phyloP scores from a whole-genome alignment of 148 eudicot species.

The Rhododendron vialii region DNA sequence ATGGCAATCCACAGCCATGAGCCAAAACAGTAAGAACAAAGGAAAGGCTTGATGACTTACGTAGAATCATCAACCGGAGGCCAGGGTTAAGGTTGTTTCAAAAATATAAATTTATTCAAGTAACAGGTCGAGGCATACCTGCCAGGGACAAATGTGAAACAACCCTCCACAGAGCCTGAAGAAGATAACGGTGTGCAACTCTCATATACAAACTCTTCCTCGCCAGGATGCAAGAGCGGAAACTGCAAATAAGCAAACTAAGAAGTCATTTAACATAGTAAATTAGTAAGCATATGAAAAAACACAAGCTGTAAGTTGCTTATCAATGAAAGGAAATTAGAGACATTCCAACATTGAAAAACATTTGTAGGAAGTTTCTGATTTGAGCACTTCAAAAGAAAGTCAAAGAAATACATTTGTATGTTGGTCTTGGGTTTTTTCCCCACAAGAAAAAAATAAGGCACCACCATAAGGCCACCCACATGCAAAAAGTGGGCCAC shows the following conservation, averaged over 20 bases:
- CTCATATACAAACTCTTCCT: conserved; percentile 79
- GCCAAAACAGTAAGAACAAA: neutral
- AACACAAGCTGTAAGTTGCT: neutral
- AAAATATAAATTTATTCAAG: neutral
- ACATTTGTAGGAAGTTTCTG: no score
- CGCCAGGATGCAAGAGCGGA: conserved; percentile 68
- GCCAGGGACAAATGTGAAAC: conserved; percentile 82
- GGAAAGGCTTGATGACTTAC: neutral
- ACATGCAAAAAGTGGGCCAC: neutral
- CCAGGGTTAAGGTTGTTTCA: neutral
- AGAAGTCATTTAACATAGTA: neutral
- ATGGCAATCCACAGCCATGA: neutral
- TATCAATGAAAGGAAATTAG: neutral
- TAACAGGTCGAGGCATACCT: conserved; percentile 36
- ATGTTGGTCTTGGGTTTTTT: neutral
- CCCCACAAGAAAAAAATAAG: neutral
- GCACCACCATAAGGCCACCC: neutral
- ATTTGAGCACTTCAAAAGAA: neutral
- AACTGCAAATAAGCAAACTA: conserved; percentile 41
- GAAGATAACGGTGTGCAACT: conserved; percentile 46
- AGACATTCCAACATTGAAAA: neutral
- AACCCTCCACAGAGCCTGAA: conserved; percentile 82
- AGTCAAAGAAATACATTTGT: neutral
- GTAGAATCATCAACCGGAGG: neutral
- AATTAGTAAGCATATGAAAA: neutral